Base-by-base conservation (phyloP, 306 rosid species). In the Psophocarpus tetragonolobus region DNA sequence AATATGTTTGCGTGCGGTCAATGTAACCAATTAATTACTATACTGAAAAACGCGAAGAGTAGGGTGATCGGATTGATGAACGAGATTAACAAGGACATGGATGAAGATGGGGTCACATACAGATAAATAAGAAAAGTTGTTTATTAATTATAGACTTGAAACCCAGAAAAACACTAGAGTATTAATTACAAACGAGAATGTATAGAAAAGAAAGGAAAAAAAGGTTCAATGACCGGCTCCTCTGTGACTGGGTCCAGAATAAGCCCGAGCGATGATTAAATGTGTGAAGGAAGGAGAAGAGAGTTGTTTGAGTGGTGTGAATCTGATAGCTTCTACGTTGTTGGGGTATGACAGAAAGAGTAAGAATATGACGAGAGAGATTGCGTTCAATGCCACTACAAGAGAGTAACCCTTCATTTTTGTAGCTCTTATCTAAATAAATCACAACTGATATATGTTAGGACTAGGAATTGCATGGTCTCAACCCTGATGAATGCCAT, bases 241-340 rank as follows among this genome's bases (percentile, higher is more conserved):
- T 79, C 56, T 64, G 63, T 13, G 84, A 82, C 88, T 85, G 39
- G 88, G 88, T 18, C 88, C 88, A 36, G 88, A 82, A 71, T 85
- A 75, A 75, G 88, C 86, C 23, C 67, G 71, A 65, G 32, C 65
- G 74, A 75, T 56, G 3, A 82, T 47, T 7, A 71, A 71, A 26
- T 12, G 32, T 26, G 60, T 11, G 62, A 71, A 45, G n/a, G 82
- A 79, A 53, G 78, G 58, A 63, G 68, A 56, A 23, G 86, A 71
- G 29, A 70, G 57, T 69, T 79, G 53, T 47, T 41, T 71, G 14
- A 79, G 77, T 45, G 80, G 74, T 75, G 92, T 86, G 8, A 56
- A 73, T 75, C 94, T 86, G 8, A 56, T 76, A 20, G 83, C 87
- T 26, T 91, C 88, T 53, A 75, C 90, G 26, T 84, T 81, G 23